Evolutionary conservation across 164 flowering plant genomes (phyloP), one percentile per base, ranked within the genome.

Genomic region (Sextonia rubra): DNA sequence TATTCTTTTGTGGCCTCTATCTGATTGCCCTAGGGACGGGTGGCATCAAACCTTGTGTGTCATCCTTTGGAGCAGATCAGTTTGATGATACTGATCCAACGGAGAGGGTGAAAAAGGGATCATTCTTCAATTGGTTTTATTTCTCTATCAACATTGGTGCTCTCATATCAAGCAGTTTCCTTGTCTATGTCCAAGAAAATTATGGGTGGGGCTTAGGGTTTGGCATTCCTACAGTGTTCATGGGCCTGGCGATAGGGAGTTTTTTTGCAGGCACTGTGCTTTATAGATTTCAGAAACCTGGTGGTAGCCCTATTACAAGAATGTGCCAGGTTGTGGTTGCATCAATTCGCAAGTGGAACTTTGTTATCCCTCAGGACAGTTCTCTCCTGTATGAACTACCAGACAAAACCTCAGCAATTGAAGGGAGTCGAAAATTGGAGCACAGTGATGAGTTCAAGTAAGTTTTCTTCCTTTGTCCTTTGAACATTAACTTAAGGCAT

Each of bases 101-200:
- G 32, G 98, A 92, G 82, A 83, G 90, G 71, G 86, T 86, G 64
- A 87, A 81, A 79, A 92, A 92, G 76, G 96, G 91, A 4, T 89
- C 97, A 1, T 92, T 91, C 79, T 91, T 92, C 81, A 91, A 92
- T 79, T 92, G 97, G 98, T 92, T 90, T 77, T 92, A 89, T 79
- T 89, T 92, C 75, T 90, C 96, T 12, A 83, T 90, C 73, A 90
- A 92, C 72, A 85, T 92, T 70, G 98, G 98, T 67, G 94, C 96
- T 72, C 83, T 92, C 25, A 73, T 92, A 78, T 89, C 98, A 47
- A 87, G 91, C 75, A 89, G 87, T 76, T 72, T 92, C 18, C 65
- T 92, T 23, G 97, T 92, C 20, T 92, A 89, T 89, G 78, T 92
- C 73, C 97, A 92, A 82, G 96, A 91, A 70, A 91, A 92, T 81